These are phyloP conservation scores for Calonectria leucothoes DNA, from an alignment of 2,329 filamentous ascomycete species.

Conservation along the genomic window DNA sequence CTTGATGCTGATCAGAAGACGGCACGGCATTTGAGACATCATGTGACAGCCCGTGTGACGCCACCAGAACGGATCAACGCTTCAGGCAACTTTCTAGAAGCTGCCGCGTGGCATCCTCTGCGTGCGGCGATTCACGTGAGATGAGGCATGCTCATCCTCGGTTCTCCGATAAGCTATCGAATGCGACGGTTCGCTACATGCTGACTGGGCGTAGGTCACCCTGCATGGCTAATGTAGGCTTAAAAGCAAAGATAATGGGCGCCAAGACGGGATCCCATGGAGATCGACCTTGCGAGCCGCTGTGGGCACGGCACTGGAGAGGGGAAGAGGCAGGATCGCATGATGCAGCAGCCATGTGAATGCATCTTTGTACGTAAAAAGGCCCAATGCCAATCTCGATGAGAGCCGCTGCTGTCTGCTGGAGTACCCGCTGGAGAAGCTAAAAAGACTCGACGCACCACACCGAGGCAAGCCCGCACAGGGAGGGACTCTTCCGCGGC, in stretches of 20 bases:
- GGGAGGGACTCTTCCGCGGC: not conserved
- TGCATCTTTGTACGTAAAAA: not conserved
- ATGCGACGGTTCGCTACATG: not conserved
- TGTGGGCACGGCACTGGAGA: not conserved
- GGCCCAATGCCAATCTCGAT: not conserved
- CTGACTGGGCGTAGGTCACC: constrained; percentile 16
- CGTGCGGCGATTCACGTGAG: constrained; percentile 4
- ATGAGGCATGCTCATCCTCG: not conserved
- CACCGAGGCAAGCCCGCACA: not conserved
- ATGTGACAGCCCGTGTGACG: not conserved
- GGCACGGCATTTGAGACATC: not conserved
- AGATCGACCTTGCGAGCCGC: constrained; percentile 7
- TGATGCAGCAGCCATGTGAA: not conserved
- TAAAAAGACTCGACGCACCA: constrained; percentile 1
- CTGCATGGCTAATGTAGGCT: constrained; percentile 5
- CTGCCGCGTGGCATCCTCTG: not conserved
- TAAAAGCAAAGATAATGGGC: not conserved
- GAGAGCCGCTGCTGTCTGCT: not conserved
- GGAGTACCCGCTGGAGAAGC: constrained; percentile 12
- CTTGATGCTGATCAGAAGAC: not conserved
- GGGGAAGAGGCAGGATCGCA: not conserved
- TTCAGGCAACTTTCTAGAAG: not conserved
- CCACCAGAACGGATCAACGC: not conserved
- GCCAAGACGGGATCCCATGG: constrained; percentile 21
- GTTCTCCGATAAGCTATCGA: not conserved